Evolutionary conservation across 2,329 filamentous ascomycete genomes (phyloP).

Genomic region (Phoma herbarum): DNA sequence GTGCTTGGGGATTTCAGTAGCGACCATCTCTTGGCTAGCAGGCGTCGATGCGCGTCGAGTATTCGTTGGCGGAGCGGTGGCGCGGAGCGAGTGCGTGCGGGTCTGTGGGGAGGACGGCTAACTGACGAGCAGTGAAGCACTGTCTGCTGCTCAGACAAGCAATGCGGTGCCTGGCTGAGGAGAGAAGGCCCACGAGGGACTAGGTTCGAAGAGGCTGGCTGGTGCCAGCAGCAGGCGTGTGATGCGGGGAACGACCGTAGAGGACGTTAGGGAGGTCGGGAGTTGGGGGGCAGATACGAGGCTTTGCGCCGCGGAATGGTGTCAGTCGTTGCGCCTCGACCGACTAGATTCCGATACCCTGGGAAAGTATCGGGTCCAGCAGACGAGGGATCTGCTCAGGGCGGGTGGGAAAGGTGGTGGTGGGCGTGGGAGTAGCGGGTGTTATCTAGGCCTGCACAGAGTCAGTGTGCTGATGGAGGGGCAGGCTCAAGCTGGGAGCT

Average conservation of each 20-base stretch:
- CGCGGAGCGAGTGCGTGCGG: constrained; percentile 12
- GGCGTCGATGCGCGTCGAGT: constrained; percentile 34
- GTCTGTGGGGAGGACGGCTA: constrained; percentile 30
- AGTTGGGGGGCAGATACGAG: constrained; percentile 82
- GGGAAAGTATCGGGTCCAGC: constrained; percentile 83
- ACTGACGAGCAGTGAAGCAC: constrained; percentile 74
- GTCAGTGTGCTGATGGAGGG: constrained; percentile 24
- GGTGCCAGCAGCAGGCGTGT: constrained; percentile 77
- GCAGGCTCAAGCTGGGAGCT: not conserved
- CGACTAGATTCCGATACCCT: constrained; percentile 85
- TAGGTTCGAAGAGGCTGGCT: constrained; percentile 75
- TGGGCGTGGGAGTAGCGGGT: constrained; percentile 58
- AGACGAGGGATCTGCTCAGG: constrained; percentile 74
- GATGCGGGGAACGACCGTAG: constrained; percentile 66
- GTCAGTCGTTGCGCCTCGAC: constrained; percentile 70
- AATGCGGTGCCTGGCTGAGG: constrained; percentile 90
- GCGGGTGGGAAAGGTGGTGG: constrained; percentile 29
- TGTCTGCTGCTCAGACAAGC: constrained; percentile 98
- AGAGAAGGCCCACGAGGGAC: constrained; percentile 89
- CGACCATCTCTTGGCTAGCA: constrained; percentile 75
- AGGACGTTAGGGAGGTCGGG: constrained; percentile 90
- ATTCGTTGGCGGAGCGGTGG: constrained; percentile 21
- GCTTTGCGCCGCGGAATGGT: constrained; percentile 88
- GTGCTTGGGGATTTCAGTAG: constrained; percentile 78
- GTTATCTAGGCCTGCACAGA: constrained; percentile 70